phyloP scores from a whole-genome alignment of 371 early-diverging fungal genomes.

The Dipsacomyces acuminosporus region DNA sequence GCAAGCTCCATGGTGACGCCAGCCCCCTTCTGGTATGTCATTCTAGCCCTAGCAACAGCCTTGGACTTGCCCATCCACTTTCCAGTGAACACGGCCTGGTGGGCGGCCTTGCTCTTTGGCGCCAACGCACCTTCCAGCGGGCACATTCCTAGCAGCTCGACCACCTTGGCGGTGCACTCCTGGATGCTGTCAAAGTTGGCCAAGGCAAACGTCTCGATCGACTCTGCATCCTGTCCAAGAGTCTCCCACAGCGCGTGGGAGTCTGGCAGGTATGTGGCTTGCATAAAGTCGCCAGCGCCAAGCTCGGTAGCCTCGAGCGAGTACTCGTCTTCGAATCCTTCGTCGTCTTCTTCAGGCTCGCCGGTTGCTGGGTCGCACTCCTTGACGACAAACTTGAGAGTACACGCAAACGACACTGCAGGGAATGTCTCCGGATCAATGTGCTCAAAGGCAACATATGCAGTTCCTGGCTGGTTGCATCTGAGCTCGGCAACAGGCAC shows the following conservation, averaged over 20 bases:
- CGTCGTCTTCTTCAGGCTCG: slow-evolving; percentile 72
- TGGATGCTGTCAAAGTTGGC: slow-evolving; percentile 65
- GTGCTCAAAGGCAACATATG: slow-evolving; percentile 76
- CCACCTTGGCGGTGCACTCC: slow-evolving; percentile 61
- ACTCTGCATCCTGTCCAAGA: slow-evolving; percentile 62
- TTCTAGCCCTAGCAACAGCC: slow-evolving; percentile 74
- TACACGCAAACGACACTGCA: slow-evolving; percentile 73
- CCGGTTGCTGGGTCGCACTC: slow-evolving; percentile 93
- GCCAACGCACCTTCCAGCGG: slow-evolving; percentile 64
- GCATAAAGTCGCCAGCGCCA: slow-evolving; percentile 80
- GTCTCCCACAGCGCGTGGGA: slow-evolving; percentile 76
- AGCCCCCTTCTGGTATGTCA: slow-evolving; percentile 75
- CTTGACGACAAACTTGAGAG: slow-evolving; percentile 85
- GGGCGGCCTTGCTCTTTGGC: slow-evolving; percentile 73
- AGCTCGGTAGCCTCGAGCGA: slow-evolving; percentile 85
- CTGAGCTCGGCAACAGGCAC: slow-evolving; percentile 58
- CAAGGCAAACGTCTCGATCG: slow-evolving; percentile 80
- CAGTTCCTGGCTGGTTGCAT: slow-evolving; percentile 71
- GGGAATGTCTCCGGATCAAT: slow-evolving; percentile 15
- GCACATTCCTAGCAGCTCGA: slow-evolving; percentile 81
- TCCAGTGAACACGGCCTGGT: slow-evolving; percentile 81
- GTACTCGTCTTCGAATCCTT: slow-evolving; percentile 94
- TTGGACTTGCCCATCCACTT: slow-evolving; percentile 74
- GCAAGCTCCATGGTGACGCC: slow-evolving; percentile 91
- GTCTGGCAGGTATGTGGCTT: slow-evolving; percentile 72